Evolutionary conservation across 139 green algal species (phyloP).

Genomic region (Closterium sp.): DNA sequence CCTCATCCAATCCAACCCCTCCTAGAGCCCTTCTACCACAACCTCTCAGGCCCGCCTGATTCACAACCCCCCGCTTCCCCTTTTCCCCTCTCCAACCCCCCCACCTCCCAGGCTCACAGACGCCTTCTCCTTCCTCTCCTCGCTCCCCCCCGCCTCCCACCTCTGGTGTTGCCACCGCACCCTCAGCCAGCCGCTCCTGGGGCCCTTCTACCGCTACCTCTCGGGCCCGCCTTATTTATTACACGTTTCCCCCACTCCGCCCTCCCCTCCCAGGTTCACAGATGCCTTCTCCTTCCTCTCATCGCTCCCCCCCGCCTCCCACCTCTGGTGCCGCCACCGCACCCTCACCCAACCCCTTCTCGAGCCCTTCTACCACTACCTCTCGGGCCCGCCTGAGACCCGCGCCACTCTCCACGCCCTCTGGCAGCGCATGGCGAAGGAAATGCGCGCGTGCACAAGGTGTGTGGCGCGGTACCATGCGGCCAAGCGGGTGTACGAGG

Average conservation of each 20-base stretch:
- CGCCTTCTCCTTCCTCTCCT: constrained; percentile 19
- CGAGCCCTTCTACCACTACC: constrained; percentile 42
- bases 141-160: neutral
- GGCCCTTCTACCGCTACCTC: constrained; percentile 43
- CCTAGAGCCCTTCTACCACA: constrained; percentile 44
- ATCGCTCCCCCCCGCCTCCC: neutral
- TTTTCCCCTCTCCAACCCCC: neutral
- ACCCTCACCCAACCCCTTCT: constrained; percentile 7
- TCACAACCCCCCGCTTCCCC: neutral
- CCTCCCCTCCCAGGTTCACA: constrained; percentile 17
- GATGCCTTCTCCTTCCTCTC: neutral
- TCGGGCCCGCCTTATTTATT: neutral
- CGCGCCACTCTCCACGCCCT: neutral
- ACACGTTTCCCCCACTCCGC: neutral
- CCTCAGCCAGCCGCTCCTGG: constrained; percentile 20
- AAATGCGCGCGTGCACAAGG: constrained; percentile 8
- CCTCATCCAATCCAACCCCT: constrained; percentile 28
- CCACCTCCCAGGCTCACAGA: constrained; percentile 21
- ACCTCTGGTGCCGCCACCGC: constrained; percentile 26
- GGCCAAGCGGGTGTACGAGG: neutral
- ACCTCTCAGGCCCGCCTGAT: neutral
- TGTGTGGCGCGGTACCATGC: constrained; percentile 12
- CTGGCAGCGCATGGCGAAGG: constrained; percentile 2
- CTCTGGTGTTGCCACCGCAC: constrained; percentile 12
- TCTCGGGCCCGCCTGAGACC: neutral